Conservation (phyloP, 345 rosid genomes). For the Lepidium aucheri region DNA sequence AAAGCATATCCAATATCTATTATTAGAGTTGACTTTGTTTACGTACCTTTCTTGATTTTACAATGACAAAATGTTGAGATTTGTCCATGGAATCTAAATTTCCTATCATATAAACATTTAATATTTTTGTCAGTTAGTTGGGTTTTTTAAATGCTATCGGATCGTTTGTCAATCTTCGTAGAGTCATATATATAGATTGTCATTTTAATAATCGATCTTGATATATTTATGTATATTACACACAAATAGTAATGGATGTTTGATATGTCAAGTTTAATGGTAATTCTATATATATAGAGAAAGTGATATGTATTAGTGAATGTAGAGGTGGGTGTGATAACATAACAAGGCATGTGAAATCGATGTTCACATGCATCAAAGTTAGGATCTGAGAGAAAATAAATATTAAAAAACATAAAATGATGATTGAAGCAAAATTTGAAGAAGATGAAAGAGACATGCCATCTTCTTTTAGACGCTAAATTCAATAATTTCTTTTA, state of each 20-base stretch:
- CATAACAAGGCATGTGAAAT: conserved; percentile 23
- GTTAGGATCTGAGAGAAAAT: conserved; percentile 14
- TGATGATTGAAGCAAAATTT: conserved; percentile 8
- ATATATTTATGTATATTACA: background rate
- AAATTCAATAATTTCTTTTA: conserved; percentile 26
- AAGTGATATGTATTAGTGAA: background rate
- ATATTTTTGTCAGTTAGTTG: conserved; percentile 14
- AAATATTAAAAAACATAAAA: background rate
- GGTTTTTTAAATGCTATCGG: background rate
- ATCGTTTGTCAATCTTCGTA: background rate
- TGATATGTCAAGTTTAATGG: conserved; percentile 12
- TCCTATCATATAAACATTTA: background rate
- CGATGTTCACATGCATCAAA: conserved; percentile 28
- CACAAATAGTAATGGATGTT: conserved; percentile 14
- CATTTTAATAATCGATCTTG: background rate
- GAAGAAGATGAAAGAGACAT: conserved; percentile 17
- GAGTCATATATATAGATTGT: background rate
- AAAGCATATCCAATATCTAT: conserved; percentile 11
- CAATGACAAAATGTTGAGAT: conserved; percentile 8
- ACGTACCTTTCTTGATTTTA: background rate
- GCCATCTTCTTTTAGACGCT: conserved; percentile 18
- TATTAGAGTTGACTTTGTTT: conserved; percentile 12
- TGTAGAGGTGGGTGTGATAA: conserved; percentile 11
- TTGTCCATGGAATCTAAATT: conserved; percentile 8
- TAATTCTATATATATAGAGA: background rate